Evolutionary conservation across 768 basidiomycete genomes (phyloP), one percentile per base, ranked within the genome.

Genomic region (Boletus pseudo-olivaceus): DNA sequence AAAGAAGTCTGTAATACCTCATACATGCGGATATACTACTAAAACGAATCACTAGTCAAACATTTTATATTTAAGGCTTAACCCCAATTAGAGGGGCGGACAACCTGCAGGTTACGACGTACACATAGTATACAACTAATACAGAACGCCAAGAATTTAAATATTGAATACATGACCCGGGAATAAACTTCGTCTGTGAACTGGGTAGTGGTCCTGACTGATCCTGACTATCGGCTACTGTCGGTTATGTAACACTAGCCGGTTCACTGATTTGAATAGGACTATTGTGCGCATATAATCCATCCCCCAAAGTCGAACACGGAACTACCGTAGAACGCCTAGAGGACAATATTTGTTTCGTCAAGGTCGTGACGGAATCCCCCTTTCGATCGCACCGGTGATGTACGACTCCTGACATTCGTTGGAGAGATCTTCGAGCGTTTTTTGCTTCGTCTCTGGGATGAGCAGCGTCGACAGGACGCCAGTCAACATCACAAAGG

Each of bases 401-500:
- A 88, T 72, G 69, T 88, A 88, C 44, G 78, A 76, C 0, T 82
- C 78, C 61, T 90, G 88, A 2, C 75, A 67, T 67, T 91, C 89
- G 63, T 83, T 82, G 9, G 88, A 90, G 23, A 90, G 74, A 10
- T 85, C 81, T 71, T 91, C 88, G 23, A 91, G 77, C 7, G 80
- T 64, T 65, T 62, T 72, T 14, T 73, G 71, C 66, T 82, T 93
- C 44, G 92, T 92, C 73, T 93, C 92, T 32, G 88, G 87, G n/a
- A 93, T 67, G 26, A 93, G 78, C 39, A 90, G 72, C 2, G 91
- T 92, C 9, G 92, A 90, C 73, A 85, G 78, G 61, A 91, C 74
- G 49, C 91, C 91, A 1, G 88, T 90, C 53, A 90, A 72, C 90
- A 91, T 92, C 78, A 92, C 85, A 45, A 90, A 72, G 9, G 90